Percentiles rank a stretch among this genome's conserved stretches.
phyloP scores from a whole-genome alignment of 192 early-diverging fungal species.

The Coemansia erecta region DNA sequence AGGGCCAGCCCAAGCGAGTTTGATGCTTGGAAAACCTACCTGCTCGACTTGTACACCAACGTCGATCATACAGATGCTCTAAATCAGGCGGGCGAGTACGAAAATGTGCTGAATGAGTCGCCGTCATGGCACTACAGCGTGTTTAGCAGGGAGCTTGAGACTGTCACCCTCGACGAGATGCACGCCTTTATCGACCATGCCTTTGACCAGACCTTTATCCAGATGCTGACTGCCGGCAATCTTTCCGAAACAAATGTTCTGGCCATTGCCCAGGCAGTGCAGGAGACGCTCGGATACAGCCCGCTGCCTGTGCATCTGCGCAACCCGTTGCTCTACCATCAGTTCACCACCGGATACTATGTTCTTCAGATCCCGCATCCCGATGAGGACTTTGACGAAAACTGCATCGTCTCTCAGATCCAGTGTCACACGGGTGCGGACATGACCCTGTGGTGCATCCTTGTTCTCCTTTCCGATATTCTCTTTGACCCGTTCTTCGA shows the following conservation, averaged over 20 bases:
- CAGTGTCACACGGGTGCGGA: slow-evolving; percentile 70
- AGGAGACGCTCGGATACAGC: slow-evolving; percentile 56
- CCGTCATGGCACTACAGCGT: slow-evolving; percentile 63
- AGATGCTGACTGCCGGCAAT: slow-evolving; percentile 83
- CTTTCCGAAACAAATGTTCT: slow-evolving; percentile 62
- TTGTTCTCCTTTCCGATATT: slow-evolving; percentile 69
- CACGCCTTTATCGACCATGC: slow-evolving; percentile 68
- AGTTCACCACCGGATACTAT: slow-evolving; percentile 32
- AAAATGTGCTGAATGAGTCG: slow-evolving; percentile 15
- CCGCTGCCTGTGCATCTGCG: slow-evolving; percentile 40
- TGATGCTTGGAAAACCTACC: slow-evolving; percentile 43
- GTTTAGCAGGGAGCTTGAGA: slow-evolving; percentile 60
- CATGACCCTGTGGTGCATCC: slow-evolving; percentile 53
- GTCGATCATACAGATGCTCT: slow-evolving; percentile 56
- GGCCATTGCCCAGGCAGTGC: slow-evolving; percentile 52
- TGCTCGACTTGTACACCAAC: slow-evolving; percentile 45
- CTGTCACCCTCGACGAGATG: slow-evolving; percentile 68
- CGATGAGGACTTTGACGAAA: slow-evolving; percentile 76
- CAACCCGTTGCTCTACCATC: background rate
- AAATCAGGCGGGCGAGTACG: slow-evolving; percentile 58
- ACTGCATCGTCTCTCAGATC: slow-evolving; percentile 71
- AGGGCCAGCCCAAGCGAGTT: background rate
- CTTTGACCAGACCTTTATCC: slow-evolving; percentile 63
- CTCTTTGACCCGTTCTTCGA: slow-evolving; percentile 79
- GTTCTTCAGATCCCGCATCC: slow-evolving; percentile 14